Evolutionary conservation across 2,329 filamentous ascomycete species (phyloP), one percentile per base, ranked within the genome.

Genomic region (Aspergillus cejpii): DNA sequence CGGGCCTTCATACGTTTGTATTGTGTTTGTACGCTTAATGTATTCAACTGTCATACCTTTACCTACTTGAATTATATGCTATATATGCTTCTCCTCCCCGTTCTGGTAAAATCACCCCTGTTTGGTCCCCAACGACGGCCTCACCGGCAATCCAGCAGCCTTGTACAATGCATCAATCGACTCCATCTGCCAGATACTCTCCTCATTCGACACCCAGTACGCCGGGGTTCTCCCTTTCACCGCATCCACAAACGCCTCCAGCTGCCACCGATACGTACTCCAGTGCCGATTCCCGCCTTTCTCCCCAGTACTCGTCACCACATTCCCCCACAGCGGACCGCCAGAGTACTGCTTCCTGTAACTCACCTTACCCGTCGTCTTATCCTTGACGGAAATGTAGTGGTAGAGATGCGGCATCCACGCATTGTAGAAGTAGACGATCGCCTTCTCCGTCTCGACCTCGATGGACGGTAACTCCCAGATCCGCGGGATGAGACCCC

Each of bases 181-280:
- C 57, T 56, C 64, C 69, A 73, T 73, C 63, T 68, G 68, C 15
- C 55, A 54, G 23, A 76, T 60, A 37, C 65, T 72, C 48, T 75
- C 71, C 43, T 73, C 67, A 2, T 51, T 50, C 4, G 58, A 52
- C 5, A 75, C 60, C 69, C 72, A 75, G 33, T 44, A 56, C 12
- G 53, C 44, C 23, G 51, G 51, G 20, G 49, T 41, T 24, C 50
- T 51, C 0, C 68, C 70, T 36, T 62, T 61, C 24, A 76, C 55
- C 27, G 58, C 61, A 55, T 74, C 67, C 10, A 75, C 70, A 54
- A 77, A 77, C 43, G 68, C 63, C 55, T 76, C 72, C 28, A 77
- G 61, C 62, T 72, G 67, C 53, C 74, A 63, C 4, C 71, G 63
- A 54, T 74, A 75, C 14, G 69, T 68, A 28, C 62, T 59, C 72